A percentile compares a stretch with the other conserved stretches of the same genome.
phyloP scores from a whole-genome alignment of 805 yeast genomes.

The Teunomyces kruisii region DNA sequence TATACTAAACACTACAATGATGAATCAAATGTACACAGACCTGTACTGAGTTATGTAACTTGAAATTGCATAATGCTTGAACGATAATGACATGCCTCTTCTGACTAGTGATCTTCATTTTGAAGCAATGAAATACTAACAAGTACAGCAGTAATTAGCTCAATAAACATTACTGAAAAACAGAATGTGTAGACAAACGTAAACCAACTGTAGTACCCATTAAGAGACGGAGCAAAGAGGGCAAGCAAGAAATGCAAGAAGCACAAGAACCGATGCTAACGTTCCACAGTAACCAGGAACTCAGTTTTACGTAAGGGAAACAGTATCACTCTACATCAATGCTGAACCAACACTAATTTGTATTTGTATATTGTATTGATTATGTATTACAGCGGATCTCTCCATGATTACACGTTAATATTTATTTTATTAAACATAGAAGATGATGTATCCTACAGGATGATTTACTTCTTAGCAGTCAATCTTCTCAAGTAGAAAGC shows the following conservation, averaged over 20 bases:
- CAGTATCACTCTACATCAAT: too few species aligned
- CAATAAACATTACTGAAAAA: background rate
- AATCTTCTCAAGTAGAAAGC: constrained; percentile 99
- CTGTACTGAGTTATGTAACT: constrained; percentile 47
- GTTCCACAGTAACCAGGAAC: too few species aligned
- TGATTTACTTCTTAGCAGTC: constrained; percentile 92
- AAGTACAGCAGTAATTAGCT: background rate
- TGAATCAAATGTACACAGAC: constrained; percentile 53
- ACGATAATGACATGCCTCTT: constrained; percentile 19
- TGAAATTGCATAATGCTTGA: constrained; percentile 10
- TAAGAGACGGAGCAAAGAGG: background rate
- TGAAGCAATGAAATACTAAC: background rate
- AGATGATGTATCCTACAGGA: constrained; percentile 3
- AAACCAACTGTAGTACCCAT: background rate
- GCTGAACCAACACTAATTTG: too few species aligned
- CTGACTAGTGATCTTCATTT: constrained; percentile 7
- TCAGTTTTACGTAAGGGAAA: too few species aligned
- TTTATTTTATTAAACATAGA: constrained; percentile 4
- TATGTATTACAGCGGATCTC: background rate
- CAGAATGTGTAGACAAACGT: too few species aligned
- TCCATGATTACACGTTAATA: constrained; percentile 4
- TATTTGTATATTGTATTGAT: background rate
- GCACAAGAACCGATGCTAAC: too few species aligned
- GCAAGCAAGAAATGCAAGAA: background rate
- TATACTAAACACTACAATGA: constrained; percentile 11